A percentile compares a stretch with the other conserved stretches of the same genome.
Evolutionary conservation across 352 stramenopile species (phyloP).

Genomic region (Phytophthora sansomeana): DNA sequence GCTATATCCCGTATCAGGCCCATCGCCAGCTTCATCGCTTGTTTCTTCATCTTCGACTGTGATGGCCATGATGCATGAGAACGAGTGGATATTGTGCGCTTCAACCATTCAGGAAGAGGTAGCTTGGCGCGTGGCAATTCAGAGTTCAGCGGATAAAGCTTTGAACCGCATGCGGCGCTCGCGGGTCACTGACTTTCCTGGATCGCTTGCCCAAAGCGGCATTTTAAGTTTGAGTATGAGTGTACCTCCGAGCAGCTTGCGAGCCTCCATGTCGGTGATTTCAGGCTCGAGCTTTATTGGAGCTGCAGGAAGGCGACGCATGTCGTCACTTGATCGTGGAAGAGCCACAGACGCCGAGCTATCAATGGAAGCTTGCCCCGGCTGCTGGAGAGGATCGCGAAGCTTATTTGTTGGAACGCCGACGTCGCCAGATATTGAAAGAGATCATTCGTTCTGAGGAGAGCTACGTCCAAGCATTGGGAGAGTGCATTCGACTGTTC

Average conservation of each 20-base stretch:
- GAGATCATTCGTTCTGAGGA: slow-evolving; percentile 87
- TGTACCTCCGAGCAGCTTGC: slow-evolving; percentile 34
- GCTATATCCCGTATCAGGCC: slow-evolving; percentile 4
- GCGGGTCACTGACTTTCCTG: slow-evolving; percentile 60
- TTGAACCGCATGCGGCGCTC: slow-evolving; percentile 67
- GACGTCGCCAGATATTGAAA: slow-evolving; percentile 80
- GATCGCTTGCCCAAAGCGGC: slow-evolving; percentile 52
- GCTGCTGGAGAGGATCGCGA: slow-evolving; percentile 52
- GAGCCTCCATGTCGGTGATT: slow-evolving; percentile 36
- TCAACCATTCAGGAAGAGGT: slow-evolving; percentile 69
- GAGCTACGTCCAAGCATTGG: slow-evolving; percentile 83
- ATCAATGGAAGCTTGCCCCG: slow-evolving; percentile 37
- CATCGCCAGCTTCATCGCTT: slow-evolving; percentile 29
- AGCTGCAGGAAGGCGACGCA: slow-evolving; percentile 22
- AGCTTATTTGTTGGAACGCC: slow-evolving; percentile 62
- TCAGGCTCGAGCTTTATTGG: slow-evolving; percentile 22
- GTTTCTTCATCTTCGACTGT: slow-evolving; percentile 22
- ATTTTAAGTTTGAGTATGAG: slow-evolving; percentile 45
- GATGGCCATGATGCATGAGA: slow-evolving; percentile 29
- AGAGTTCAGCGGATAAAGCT: slow-evolving; percentile 76
- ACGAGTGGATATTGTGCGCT: slow-evolving; percentile 80
- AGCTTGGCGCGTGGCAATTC: slow-evolving; percentile 70
- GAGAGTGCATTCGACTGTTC: slow-evolving; percentile 87
- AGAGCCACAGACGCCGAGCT: slow-evolving; percentile 43
- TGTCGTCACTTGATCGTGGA: slow-evolving; percentile 47